These are phyloP conservation scores for Nidula microcarpa DNA, from an alignment of 768 basidiomycete species.

Conservation along the genomic window DNA sequence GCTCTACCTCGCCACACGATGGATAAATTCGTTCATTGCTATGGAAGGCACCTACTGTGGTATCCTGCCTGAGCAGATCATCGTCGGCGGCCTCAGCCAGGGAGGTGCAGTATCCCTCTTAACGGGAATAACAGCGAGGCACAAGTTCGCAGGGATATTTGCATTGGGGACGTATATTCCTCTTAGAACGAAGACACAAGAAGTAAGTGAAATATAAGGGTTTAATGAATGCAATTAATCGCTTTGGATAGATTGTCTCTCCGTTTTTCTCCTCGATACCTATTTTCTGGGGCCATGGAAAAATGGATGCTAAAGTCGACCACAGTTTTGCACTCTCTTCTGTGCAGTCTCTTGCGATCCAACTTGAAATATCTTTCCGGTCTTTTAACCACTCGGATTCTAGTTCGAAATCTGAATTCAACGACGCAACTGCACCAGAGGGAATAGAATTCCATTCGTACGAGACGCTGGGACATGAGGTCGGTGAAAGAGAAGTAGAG, in stretches of 20 bases:
- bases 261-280: slow-evolving; percentile 47
- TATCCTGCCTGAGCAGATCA: slow-evolving; percentile 54
- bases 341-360: slow-evolving; percentile 41
- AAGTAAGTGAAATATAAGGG: slow-evolving; percentile 27
- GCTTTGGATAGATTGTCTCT: slow-evolving; percentile 39
- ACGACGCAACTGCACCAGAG: slow-evolving; percentile 10
- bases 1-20: slow-evolving; percentile 45
- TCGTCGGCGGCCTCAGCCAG: slow-evolving; percentile 76
- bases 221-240: not conserved
- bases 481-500: slow-evolving; percentile 16
- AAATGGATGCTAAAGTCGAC: slow-evolving; percentile 53
- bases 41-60: slow-evolving; percentile 51
- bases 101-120: slow-evolving; percentile 61
- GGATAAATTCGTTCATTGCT: slow-evolving; percentile 54
- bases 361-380: slow-evolving; percentile 38
- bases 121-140: slow-evolving; percentile 45
- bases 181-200: slow-evolving; percentile 46
- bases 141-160: slow-evolving; percentile 55
- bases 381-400: not conserved
- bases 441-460: slow-evolving; percentile 22
- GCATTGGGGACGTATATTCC: slow-evolving; percentile 64
- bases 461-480: slow-evolving; percentile 21
- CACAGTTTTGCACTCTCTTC: slow-evolving; percentile 45
- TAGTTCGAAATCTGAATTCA: not conserved
- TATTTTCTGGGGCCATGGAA: slow-evolving; percentile 78